phyloP scores from a whole-genome alignment of 108 stramenopile species.

The Nitzschia sp. region DNA sequence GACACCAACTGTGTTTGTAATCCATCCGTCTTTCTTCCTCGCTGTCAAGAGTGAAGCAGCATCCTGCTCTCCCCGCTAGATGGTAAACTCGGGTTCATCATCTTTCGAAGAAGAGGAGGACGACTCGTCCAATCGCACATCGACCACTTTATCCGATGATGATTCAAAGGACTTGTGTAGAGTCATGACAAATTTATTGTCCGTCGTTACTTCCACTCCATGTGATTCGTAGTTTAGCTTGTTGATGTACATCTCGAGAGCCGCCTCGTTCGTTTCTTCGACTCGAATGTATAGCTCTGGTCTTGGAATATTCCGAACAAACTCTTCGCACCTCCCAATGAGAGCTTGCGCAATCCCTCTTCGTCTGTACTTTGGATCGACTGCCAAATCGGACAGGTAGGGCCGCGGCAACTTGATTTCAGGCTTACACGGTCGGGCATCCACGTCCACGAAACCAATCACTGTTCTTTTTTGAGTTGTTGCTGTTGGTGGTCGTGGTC shows the following conservation, averaged over 20 bases:
- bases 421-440: conserved; percentile 30
- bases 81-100: too few species aligned
- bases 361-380: conserved; percentile 39
- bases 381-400: conserved; percentile 47
- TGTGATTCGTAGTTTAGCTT: conserved; percentile 45
- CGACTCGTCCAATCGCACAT: too few species aligned
- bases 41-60: too few species aligned
- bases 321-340: conserved; percentile 24
- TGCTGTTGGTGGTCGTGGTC: not conserved
- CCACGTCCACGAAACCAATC: conserved; percentile 58
- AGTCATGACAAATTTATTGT: not conserved
- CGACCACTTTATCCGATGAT: too few species aligned
- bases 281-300: conserved; percentile 53
- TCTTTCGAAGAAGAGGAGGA: too few species aligned
- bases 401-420: conserved; percentile 43
- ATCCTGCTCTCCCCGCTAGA: too few species aligned
- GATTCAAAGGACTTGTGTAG: not conserved
- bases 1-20: too few species aligned
- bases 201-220: not conserved
- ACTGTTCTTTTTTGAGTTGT: not conserved
- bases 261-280: conserved; percentile 52
- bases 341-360: conserved; percentile 41
- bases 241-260: conserved; percentile 50
- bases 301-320: not conserved
- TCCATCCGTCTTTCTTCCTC: too few species aligned